A percentile compares a stretch with the other conserved stretches of the same genome.
Conservation (phyloP, 306 rosid genomes). For the Quercus glauca region DNA sequence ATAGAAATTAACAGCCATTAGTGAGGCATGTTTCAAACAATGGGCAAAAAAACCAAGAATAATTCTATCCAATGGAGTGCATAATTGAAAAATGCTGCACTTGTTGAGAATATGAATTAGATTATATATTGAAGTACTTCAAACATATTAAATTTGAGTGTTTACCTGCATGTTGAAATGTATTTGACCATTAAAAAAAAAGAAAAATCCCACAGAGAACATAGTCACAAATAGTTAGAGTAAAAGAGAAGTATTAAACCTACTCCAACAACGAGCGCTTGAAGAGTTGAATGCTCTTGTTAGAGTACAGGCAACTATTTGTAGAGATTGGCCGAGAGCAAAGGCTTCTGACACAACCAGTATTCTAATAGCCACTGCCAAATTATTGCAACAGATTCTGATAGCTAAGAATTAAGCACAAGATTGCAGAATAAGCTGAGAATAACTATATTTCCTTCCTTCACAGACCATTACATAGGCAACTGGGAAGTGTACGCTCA, state of each 20-base stretch:
- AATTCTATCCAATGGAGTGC: background rate
- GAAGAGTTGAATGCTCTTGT: constrained; percentile 22
- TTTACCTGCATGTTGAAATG: too few species aligned
- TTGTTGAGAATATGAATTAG: too few species aligned
- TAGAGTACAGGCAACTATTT: constrained; percentile 71
- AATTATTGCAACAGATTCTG: constrained; percentile 57
- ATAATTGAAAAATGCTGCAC: too few species aligned
- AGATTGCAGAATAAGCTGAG: background rate
- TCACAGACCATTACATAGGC: background rate
- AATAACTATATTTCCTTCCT: background rate
- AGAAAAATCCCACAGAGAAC: too few species aligned
- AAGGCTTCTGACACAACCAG: constrained; percentile 93
- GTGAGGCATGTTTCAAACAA: background rate
- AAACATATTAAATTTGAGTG: too few species aligned
- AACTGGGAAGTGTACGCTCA: too few species aligned
- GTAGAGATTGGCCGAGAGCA: constrained; percentile 80
- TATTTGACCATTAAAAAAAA: too few species aligned
- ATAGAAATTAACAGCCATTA: background rate
- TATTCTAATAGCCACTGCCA: constrained; percentile 95
- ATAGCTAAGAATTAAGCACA: background rate
- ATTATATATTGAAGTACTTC: too few species aligned
- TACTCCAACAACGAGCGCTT: too few species aligned
- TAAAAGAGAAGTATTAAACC: too few species aligned
- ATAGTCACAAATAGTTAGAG: too few species aligned
- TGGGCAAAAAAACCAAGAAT: background rate